These are phyloP conservation scores for Prunus padus DNA, from an alignment of 306 rosid species.

Conservation along the genomic window DNA sequence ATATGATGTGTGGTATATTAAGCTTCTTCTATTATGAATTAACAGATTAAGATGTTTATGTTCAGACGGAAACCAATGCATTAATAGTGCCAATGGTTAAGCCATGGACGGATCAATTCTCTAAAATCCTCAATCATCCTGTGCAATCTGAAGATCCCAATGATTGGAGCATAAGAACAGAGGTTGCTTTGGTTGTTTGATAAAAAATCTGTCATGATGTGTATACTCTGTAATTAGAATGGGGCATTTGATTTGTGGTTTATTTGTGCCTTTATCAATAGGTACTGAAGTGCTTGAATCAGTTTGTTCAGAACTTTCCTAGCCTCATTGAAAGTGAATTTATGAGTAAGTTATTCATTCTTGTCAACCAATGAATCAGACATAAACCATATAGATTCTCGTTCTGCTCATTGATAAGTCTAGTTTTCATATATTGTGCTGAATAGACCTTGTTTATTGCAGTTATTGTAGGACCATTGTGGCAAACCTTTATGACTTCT, in stretches of 20 bases:
- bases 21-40: conserved; percentile 29
- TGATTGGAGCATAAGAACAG: conserved; percentile 88
- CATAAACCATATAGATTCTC: conserved; percentile 14
- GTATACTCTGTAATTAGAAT: conserved; percentile 6
- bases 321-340: conserved; percentile 65
- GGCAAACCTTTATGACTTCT: conserved; percentile 84
- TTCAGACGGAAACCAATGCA: conserved; percentile 71
- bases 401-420: conserved; percentile 19
- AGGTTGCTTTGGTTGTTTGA: conserved; percentile 49
- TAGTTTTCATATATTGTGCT: conserved; percentile 21
- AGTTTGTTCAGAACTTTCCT: conserved; percentile 79
- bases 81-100: conserved; percentile 62
- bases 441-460: conserved; percentile 33
- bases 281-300: conserved; percentile 96
- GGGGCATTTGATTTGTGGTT: conserved; percentile 13
- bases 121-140: conserved; percentile 60
- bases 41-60: conserved; percentile 43
- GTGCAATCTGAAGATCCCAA: conserved; percentile 87
- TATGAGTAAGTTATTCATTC: conserved; percentile 48
- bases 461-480: conserved; percentile 75
- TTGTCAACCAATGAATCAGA: conserved; percentile 11
- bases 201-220: neutral
- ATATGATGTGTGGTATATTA: conserved; percentile 29
- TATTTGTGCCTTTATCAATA: conserved; percentile 29
- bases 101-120: conserved; percentile 87